Base-by-base conservation (phyloP, 2,329 filamentous ascomycete species). In the Aspergillus hiratsukae region DNA sequence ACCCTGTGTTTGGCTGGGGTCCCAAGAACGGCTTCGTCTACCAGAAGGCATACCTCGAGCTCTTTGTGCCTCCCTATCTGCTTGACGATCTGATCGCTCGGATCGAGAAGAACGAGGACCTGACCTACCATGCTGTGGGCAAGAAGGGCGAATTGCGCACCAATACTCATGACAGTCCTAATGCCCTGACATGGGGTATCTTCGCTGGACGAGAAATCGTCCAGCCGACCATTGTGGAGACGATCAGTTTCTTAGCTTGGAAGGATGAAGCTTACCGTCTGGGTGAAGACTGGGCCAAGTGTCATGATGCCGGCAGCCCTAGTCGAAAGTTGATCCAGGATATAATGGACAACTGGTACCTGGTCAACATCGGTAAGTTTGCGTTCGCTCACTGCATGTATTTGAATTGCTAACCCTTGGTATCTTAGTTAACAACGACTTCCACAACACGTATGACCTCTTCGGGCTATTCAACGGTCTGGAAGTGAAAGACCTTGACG, bases 191-290 rank as follows among this genome's bases (percentile, higher is more conserved):
- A 1, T 99, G 94, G 94, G 94, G 94, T 75, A 95, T 99, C 35
- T 99, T 97, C 79, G 93, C 94, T 0, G 94, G 94, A 57, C 96
- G 97, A 74, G 94, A 99, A 75, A 97, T 99, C 70, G 92, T 99
- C n/a, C 94, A 99, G 75, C 94, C 94, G 14, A 99, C 94, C n/a
- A 97, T 99, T 67, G 94, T 99, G 52, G 94, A 99, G 78, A 95
- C 90, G 19, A 88, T 99, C 72, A 96, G 90, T 72, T 99, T 99
- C 83, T 80, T 99, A 53, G 94, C 94, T 2, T 99, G 94, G 94
- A 96, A 96, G 76, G 94, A 99, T 65, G 94, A 99, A 76, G 95
- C 96, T 17, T 99, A 91, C 80, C 86, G 90, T 59, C 83, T 99
- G 9, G 94, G 94, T 54, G 83, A 88, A 56, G 92, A 99, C 70